These are phyloP conservation scores for Podospora tetraspora DNA, from an alignment of 495 filamentous ascomycete species.

Conservation along the genomic window DNA sequence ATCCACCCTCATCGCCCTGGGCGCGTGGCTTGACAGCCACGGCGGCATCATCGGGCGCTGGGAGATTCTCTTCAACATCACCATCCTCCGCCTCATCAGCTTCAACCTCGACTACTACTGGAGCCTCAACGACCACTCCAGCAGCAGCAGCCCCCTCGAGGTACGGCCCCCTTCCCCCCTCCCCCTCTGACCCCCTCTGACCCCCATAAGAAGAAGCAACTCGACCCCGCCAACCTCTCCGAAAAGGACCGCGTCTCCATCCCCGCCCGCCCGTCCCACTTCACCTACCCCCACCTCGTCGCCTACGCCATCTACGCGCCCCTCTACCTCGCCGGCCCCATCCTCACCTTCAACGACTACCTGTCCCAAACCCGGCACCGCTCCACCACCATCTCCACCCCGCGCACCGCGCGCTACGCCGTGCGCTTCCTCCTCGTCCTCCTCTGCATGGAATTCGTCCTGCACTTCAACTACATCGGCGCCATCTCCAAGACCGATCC, in stretches of 20 bases:
- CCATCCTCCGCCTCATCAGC: slow-evolving; percentile 85
- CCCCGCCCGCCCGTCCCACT: slow-evolving; percentile 66
- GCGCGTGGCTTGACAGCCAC: slow-evolving; percentile 62
- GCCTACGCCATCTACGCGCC: slow-evolving; percentile 88
- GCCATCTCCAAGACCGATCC: slow-evolving; percentile 82
- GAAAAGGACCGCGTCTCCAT: slow-evolving; percentile 79
- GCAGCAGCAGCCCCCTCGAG: slow-evolving; percentile 68
- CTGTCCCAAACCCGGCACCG: slow-evolving; percentile 74
- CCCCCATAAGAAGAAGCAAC: slow-evolving; percentile 91
- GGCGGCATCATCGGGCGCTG: slow-evolving; percentile 81
- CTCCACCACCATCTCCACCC: slow-evolving; percentile 56
- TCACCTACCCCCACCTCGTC: slow-evolving; percentile 74
- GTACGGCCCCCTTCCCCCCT: slow-evolving; percentile 49
- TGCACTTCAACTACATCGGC: slow-evolving; percentile 90
- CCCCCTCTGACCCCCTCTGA: slow-evolving; percentile 42
- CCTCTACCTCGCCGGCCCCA: slow-evolving; percentile 86
- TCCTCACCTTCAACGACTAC: slow-evolving; percentile 97
- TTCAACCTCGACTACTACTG: slow-evolving; percentile 98
- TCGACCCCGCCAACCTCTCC: slow-evolving; percentile 77
- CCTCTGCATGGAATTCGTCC: slow-evolving; percentile 86
- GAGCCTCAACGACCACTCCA: slow-evolving; percentile 60
- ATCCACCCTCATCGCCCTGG: slow-evolving; percentile 49
- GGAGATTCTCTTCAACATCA: slow-evolving; percentile 96
- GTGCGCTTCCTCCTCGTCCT: slow-evolving; percentile 76
- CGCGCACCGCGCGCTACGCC: slow-evolving; percentile 69